phyloP scores from a whole-genome alignment of 495 filamentous ascomycete genomes.

The Penicillium bialowiezense region DNA sequence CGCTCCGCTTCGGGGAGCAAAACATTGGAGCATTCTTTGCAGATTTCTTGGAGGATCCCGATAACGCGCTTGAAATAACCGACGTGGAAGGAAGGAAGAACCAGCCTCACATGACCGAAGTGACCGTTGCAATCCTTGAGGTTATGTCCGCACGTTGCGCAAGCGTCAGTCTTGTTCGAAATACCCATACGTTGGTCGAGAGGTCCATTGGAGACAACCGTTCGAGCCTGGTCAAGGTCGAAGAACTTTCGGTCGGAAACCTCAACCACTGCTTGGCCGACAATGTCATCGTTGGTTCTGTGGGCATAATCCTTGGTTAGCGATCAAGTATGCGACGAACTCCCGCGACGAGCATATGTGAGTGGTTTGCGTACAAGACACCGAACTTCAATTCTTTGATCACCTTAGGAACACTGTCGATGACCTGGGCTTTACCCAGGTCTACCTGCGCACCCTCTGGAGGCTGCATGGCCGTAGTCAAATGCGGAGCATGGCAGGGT shows the following conservation, averaged over 20 bases:
- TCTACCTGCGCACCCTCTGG: slow-evolving; percentile 47
- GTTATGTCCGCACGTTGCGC: slow-evolving; percentile 76
- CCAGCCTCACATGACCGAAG: slow-evolving; percentile 87
- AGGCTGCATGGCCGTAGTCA: slow-evolving; percentile 48
- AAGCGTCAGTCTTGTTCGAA: slow-evolving; percentile 70
- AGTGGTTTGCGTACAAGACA: slow-evolving; percentile 62
- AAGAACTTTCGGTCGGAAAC: slow-evolving; percentile 88
- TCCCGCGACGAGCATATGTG: slow-evolving; percentile 5
- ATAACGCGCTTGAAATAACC: slow-evolving; percentile 92
- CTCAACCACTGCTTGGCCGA: slow-evolving; percentile 88
- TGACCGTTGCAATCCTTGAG: slow-evolving; percentile 86
- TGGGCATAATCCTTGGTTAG: slow-evolving; percentile 20
- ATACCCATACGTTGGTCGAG: slow-evolving; percentile 86
- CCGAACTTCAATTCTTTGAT: slow-evolving; percentile 94
- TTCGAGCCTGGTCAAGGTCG: slow-evolving; percentile 72
- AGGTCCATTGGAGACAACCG: slow-evolving; percentile 73
- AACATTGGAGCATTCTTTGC: slow-evolving; percentile 71
- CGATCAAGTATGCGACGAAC: slow-evolving; percentile 12
- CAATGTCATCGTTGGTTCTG: slow-evolving; percentile 87
- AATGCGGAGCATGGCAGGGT: slow-evolving; percentile 40
- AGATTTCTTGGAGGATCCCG: slow-evolving; percentile 85
- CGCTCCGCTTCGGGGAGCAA: slow-evolving; percentile 75
- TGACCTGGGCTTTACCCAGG: slow-evolving; percentile 81
- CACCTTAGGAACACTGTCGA: slow-evolving; percentile 80
- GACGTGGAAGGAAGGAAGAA: slow-evolving; percentile 89